Conservation (phyloP, 106 monocot genomes). For the Phalaenopsis equestris region DNA sequence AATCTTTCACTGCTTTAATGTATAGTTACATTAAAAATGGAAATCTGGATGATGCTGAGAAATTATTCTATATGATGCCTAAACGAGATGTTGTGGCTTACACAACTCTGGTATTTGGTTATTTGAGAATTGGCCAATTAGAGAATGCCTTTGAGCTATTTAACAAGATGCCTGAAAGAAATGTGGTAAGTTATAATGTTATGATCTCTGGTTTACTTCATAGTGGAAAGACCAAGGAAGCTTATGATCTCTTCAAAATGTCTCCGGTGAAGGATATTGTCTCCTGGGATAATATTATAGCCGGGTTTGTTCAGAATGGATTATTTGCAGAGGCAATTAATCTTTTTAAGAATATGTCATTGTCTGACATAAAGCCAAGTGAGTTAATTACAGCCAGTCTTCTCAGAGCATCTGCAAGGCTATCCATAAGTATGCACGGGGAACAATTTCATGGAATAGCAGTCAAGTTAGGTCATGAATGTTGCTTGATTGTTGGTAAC, state of each 20-base stretch:
- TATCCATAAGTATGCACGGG: slow-evolving; percentile 22
- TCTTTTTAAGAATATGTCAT: slow-evolving; percentile 30
- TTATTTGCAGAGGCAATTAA: slow-evolving; percentile 25
- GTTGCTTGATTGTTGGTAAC: slow-evolving; percentile 27
- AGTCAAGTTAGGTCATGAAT: slow-evolving; percentile 31
- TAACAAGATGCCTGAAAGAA: slow-evolving; percentile 21
- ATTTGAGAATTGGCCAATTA: slow-evolving; percentile 17
- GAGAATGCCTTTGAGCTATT: slow-evolving; percentile 24
- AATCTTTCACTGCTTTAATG: slow-evolving; percentile 29
- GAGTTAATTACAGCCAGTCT: slow-evolving; percentile 26
- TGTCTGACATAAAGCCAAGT: slow-evolving; percentile 17
- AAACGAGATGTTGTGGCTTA: slow-evolving; percentile 30
- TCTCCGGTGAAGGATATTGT: slow-evolving; percentile 12
- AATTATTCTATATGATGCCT: slow-evolving; percentile 30
- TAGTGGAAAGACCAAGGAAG: slow-evolving; percentile 27
- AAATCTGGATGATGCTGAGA: slow-evolving; percentile 18
- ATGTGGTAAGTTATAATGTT: slow-evolving; percentile 33
- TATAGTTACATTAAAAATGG: slow-evolving; percentile 19
- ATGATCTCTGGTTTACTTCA: slow-evolving; percentile 37
- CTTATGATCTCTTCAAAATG: slow-evolving; percentile 23
- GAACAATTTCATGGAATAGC: slow-evolving; percentile 33
- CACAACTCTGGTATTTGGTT: slow-evolving; percentile 36
- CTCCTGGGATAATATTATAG: slow-evolving; percentile 27
- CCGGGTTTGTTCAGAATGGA: slow-evolving; percentile 25
- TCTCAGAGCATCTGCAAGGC: slow-evolving; percentile 38